These are phyloP conservation scores for Fraxinus quadrangulata DNA, from an alignment of 257 asterid species.

Conservation along the genomic window DNA sequence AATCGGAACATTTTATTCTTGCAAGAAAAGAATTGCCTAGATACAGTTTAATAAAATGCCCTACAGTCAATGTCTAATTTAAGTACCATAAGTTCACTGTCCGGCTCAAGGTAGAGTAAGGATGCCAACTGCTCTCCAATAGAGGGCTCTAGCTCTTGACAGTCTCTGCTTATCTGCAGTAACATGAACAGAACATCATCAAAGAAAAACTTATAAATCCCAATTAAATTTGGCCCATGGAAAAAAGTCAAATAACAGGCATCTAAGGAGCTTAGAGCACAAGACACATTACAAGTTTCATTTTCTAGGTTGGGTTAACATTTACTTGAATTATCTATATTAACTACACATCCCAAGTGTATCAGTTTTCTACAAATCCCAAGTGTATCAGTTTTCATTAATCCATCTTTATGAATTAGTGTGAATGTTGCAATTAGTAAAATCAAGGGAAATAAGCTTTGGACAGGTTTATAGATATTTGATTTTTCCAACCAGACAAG, in stretches of 20 bases:
- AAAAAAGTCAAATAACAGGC: not conserved
- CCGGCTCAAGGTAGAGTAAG: conserved; percentile 86
- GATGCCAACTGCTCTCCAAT: conserved; percentile 88
- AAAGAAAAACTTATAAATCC: not conserved
- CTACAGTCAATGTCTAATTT: not conserved
- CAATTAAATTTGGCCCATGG: not conserved
- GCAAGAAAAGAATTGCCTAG: not conserved
- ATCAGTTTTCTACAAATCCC: not conserved
- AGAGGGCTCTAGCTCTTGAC: conserved; percentile 88
- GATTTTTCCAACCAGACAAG: not conserved
- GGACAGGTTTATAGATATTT: not conserved
- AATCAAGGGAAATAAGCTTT: not conserved
- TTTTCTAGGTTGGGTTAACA: not conserved
- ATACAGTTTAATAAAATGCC: conserved; percentile 13
- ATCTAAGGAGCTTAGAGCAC: not conserved
- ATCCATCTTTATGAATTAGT: not conserved
- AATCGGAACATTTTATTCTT: not conserved
- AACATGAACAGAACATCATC: conserved; percentile 28
- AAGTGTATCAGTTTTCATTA: not conserved
- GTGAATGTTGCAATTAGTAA: not conserved
- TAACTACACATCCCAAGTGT: not conserved
- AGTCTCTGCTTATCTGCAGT: conserved; percentile 91
- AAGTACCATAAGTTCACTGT: conserved; percentile 91
- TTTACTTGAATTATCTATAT: not conserved
- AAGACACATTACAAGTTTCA: not conserved